phyloP scores from a whole-genome alignment of 345 rosid species.

The Hibiscus tridactylites region DNA sequence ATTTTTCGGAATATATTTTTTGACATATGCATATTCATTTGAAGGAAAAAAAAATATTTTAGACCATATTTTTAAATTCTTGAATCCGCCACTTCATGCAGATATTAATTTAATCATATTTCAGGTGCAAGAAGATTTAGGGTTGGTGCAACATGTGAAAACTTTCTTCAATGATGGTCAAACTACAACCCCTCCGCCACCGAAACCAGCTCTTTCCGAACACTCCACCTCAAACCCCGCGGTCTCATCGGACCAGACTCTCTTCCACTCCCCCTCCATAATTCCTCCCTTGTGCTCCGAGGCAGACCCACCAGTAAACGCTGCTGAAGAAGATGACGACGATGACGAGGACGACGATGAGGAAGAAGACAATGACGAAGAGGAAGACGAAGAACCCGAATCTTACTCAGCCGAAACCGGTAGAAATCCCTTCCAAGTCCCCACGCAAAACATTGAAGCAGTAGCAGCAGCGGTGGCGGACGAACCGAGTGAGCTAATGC shows the following conservation, averaged over 20 bases:
- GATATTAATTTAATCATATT: background rate
- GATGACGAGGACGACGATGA: constrained; percentile 15
- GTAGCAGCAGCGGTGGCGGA: constrained; percentile 16
- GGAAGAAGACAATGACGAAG: background rate
- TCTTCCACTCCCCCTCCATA: constrained; percentile 5
- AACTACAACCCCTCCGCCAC: constrained; percentile 31
- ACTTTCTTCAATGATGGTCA: constrained; percentile 37
- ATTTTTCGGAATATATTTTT: too few relatives aligned
- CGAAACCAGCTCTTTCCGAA: constrained; percentile 73
- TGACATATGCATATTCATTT: too few relatives aligned
- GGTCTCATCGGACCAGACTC: constrained; percentile 42
- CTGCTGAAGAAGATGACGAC: constrained; percentile 23
- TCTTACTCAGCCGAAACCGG: constrained; percentile 40
- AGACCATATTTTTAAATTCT: too few relatives aligned
- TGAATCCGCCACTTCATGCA: too few relatives aligned
- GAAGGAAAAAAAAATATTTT: too few relatives aligned
- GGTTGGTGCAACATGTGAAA: constrained; percentile 41
- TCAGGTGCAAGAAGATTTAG: constrained; percentile 49
- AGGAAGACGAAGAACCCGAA: constrained; percentile 22
- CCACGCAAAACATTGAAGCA: background rate
- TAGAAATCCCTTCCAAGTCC: constrained; percentile 12
- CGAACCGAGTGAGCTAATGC: constrained; percentile 67
- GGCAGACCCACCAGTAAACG: constrained; percentile 18
- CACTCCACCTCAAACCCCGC: constrained; percentile 71
- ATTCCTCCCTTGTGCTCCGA: constrained; percentile 18